Base-by-base conservation (phyloP, 495 filamentous ascomycete genomes). In the Bathelium albidoporum region DNA sequence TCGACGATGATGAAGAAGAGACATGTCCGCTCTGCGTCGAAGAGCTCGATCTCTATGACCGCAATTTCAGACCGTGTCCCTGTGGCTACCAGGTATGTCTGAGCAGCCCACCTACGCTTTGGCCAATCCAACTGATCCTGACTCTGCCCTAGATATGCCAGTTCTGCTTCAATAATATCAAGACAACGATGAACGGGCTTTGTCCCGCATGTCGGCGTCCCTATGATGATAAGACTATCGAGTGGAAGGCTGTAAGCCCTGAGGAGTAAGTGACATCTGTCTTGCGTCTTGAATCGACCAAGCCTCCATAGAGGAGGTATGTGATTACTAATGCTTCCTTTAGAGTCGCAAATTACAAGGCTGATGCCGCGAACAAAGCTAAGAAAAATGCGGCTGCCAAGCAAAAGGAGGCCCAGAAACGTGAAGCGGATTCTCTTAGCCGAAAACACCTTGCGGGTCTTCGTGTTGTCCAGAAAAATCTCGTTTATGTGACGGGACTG, bases 141-240 rank as follows among this genome's bases (percentile, higher is more conserved):
- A 55, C 49, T n/a, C 29, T 11, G 10, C n/a, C 18, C 5, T 64
- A 98, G 93, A 90, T 99, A 71, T 99, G 95, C 74, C 95, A 97
- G 79, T 99, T 99, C 77, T 99, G 95, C 76, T 97, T 88, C 79
- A 96, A 99, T 78, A 97, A 97, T 69, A 94, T 99, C 75, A 93
- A 90, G 74, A 89, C 86, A 63, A 96, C 92, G 66, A 87, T 96
- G 81, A 96, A 96, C 72, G 91, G 91, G 39, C 79, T 95, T 32
- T 99, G 95, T 77, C 95, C 95, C 18, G 95, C 96, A 71, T 99
- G 95, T 75, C 86, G 95, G 71, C 82, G 95, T 68, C 83, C 88
- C 20, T 99, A 99, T 73, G 90, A 96, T 74, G 95, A 99, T 60
- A 90, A 92, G 72, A 94, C 89, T 28, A 96, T 99, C 59, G 87